Conservation (phyloP, 768 basidiomycete genomes). For the Suillus luteus region DNA sequence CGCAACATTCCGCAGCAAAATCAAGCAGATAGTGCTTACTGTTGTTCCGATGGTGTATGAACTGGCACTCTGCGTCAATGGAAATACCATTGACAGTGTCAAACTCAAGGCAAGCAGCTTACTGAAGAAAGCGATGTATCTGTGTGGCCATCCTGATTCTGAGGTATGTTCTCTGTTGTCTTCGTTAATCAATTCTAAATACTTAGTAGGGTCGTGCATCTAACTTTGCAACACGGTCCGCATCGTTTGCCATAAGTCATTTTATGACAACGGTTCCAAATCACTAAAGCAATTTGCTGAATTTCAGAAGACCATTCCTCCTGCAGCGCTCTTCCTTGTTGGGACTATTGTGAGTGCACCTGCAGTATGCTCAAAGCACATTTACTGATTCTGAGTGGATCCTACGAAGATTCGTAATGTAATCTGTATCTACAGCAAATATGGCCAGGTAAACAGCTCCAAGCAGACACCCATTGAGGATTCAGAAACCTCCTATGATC, state of each 20-base stretch:
- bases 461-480: too few species aligned
- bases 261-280: not conserved
- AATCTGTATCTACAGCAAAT: too few species aligned
- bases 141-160: not conserved
- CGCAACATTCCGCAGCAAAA: not conserved
- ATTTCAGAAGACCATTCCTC: not conserved
- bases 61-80: not conserved
- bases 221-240: not conserved
- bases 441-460: too few species aligned
- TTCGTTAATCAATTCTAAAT: not conserved
- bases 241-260: not conserved
- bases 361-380: too few species aligned
- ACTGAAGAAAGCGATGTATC: not conserved
- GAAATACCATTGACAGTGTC: not conserved
- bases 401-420: too few species aligned
- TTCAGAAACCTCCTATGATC: too few species aligned
- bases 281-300: not conserved
- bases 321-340: not conserved
- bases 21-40: not conserved
- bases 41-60: not conserved
- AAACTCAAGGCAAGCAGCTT: not conserved
- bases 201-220: not conserved
- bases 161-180: not conserved
- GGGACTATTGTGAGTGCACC: too few species aligned
- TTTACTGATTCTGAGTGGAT: too few species aligned